A percentile compares a stretch with the other conserved stretches of the same genome.
Evolutionary conservation across 2,329 filamentous ascomycete species (phyloP).

Genomic region (Thielaviopsis ethacetica): DNA sequence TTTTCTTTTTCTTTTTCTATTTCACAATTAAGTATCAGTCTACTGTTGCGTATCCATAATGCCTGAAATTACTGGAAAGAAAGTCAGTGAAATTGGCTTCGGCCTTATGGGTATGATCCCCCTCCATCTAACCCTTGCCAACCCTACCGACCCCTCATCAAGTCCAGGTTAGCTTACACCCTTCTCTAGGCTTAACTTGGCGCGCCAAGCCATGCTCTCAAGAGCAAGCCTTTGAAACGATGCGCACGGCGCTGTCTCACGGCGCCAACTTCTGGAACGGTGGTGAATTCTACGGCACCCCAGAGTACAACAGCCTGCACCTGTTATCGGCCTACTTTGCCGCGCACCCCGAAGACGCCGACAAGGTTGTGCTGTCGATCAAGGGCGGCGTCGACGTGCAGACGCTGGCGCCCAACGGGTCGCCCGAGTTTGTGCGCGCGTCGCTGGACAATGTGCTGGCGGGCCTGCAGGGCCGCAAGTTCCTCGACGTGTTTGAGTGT

Average conservation of each 20-base stretch:
- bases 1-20: neutral
- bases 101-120: slow-evolving; percentile 34
- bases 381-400: slow-evolving; percentile 36
- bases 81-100: slow-evolving; percentile 34
- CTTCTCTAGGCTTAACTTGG: slow-evolving; percentile 27
- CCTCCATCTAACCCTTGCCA: neutral
- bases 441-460: slow-evolving; percentile 41
- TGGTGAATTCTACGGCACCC: slow-evolving; percentile 47
- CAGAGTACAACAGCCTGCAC: slow-evolving; percentile 39
- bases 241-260: slow-evolving; percentile 33
- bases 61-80: slow-evolving; percentile 24
- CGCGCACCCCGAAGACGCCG: slow-evolving; percentile 45
- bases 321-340: slow-evolving; percentile 46
- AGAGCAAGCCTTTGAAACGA: slow-evolving; percentile 35
- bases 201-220: slow-evolving; percentile 23
- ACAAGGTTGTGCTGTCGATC: slow-evolving; percentile 43
- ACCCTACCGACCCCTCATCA: neutral
- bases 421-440: slow-evolving; percentile 34
- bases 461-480: slow-evolving; percentile 37
- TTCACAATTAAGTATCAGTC: neutral
- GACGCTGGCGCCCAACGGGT: slow-evolving; percentile 29
- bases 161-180: neutral
- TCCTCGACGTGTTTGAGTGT: slow-evolving; percentile 43
- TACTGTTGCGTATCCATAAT: slow-evolving; percentile 13
- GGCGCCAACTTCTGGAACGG: slow-evolving; percentile 42